phyloP scores from a whole-genome alignment of 1,284 basidiomycete species.

The Cutaneotrichosporon sp. region DNA sequence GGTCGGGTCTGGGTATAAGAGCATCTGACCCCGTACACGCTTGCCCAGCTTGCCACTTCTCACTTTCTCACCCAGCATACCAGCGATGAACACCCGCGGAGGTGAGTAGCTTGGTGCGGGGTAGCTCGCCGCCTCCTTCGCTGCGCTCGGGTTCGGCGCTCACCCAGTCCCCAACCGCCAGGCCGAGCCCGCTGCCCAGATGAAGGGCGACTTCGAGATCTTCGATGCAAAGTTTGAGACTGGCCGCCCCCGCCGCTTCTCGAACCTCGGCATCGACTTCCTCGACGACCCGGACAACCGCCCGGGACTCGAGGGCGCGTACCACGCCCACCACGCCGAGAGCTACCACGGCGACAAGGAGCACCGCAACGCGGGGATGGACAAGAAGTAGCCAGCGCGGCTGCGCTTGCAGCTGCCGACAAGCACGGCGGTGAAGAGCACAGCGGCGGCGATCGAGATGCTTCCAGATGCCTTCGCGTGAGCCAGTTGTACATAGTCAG shows the following conservation, averaged over 20 bases:
- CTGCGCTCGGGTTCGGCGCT: not conserved
- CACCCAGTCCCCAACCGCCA: not conserved
- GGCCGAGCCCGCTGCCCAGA: too few relatives aligned
- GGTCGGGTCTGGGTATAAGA: too few relatives aligned
- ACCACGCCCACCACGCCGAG: conserved; percentile 13
- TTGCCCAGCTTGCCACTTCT: not conserved
- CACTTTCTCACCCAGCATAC: not conserved
- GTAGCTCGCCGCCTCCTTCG: too few relatives aligned
- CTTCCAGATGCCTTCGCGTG: too few relatives aligned
- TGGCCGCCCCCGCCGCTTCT: conserved; percentile 14
- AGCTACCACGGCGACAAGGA: conserved; percentile 16
- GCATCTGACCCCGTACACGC: too few relatives aligned
- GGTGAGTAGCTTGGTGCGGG: too few relatives aligned
- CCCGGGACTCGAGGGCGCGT: not conserved
- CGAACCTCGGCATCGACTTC: conserved; percentile 19
- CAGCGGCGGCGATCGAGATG: too few relatives aligned
- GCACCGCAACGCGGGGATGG: conserved; percentile 6
- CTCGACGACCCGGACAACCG: conserved; percentile 19
- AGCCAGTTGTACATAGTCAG: too few relatives aligned
- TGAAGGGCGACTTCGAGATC: not conserved
- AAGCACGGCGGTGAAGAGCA: too few relatives aligned
- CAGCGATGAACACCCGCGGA: not conserved
- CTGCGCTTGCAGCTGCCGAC: too few relatives aligned
- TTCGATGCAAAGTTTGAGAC: not conserved
- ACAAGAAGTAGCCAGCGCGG: not conserved